Percentiles rank a stretch among this genome's conserved stretches.
These are phyloP conservation scores for Barbatosphaeria neglecta DNA, from an alignment of 495 filamentous ascomycete species.

Conservation along the genomic window DNA sequence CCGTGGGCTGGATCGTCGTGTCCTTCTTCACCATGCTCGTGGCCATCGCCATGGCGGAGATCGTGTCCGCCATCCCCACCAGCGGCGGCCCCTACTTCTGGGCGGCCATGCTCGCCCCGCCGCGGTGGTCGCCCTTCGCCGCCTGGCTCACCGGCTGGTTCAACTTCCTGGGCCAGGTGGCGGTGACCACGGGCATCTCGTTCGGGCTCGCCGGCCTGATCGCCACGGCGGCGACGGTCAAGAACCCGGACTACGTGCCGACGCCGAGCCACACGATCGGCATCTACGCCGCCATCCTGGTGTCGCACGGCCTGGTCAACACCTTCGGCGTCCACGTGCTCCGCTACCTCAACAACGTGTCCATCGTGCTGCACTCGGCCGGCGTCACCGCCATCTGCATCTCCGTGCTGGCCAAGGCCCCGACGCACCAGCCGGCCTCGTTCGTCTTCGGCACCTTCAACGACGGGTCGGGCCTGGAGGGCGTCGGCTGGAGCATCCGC, in stretches of 20 bases:
- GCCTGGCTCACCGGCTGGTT: constrained; percentile 59
- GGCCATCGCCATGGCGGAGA: constrained; percentile 55
- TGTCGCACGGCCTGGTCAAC: constrained; percentile 45
- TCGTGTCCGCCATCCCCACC: constrained; percentile 54
- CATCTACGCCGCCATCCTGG: constrained; percentile 48
- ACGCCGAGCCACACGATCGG: constrained; percentile 43
- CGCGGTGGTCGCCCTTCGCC: constrained; percentile 42
- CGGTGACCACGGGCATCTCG: constrained; percentile 56
- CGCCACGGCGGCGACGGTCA: constrained; percentile 45
- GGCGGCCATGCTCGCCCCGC: constrained; percentile 49
- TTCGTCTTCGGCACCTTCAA: constrained; percentile 49
- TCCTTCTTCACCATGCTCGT: constrained; percentile 22
- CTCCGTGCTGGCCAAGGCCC: constrained; percentile 49
- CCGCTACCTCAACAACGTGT: constrained; percentile 49
- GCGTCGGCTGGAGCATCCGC: constrained; percentile 35
- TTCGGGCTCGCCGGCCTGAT: constrained; percentile 54
- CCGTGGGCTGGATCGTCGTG: constrained; percentile 23
- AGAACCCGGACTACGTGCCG: constrained; percentile 37
- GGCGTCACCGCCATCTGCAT: constrained; percentile 46
- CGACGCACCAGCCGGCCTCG: constrained; percentile 45
- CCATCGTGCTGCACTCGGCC: constrained; percentile 47
- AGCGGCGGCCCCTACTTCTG: constrained; percentile 57
- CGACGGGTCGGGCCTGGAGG: constrained; percentile 42
- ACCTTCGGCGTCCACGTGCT: constrained; percentile 48
- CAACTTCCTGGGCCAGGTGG: constrained; percentile 49